phyloP scores from a whole-genome alignment of 2,329 filamentous ascomycete genomes.

The Fusarium pseudograminearum region DNA sequence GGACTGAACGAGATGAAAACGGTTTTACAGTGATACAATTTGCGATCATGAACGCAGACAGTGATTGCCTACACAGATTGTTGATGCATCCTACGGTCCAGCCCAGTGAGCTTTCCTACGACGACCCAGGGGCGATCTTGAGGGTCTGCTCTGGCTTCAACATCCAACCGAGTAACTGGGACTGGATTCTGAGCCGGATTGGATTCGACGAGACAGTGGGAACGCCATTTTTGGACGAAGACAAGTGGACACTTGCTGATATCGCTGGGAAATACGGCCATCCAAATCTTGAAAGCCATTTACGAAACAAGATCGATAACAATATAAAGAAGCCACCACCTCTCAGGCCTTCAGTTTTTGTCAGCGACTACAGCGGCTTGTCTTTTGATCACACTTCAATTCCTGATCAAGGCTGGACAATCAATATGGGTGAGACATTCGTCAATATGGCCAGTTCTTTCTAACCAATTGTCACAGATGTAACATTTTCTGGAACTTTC shows the following conservation, averaged over 20 bases:
- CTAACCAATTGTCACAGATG: background rate
- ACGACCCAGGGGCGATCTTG: background rate
- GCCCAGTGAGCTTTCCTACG: rapidly evolving
- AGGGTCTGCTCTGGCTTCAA: background rate
- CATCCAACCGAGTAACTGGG: background rate
- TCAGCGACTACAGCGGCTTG: too few relatives aligned
- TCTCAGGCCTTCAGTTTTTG: background rate
- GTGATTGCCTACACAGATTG: background rate
- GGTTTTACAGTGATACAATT: background rate
- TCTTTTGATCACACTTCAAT: too few relatives aligned
- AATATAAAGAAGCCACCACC: too few relatives aligned
- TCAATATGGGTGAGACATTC: background rate
- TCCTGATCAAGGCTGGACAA: too few relatives aligned
- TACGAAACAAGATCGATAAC: background rate
- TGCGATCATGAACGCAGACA: rapidly evolving
- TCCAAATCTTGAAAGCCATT: background rate
- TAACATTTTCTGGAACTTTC: too few relatives aligned
- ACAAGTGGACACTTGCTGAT: background rate
- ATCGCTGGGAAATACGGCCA: background rate
- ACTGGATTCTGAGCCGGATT: too few relatives aligned
- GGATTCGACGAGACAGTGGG: too few relatives aligned
- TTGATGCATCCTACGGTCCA: rapidly evolving
- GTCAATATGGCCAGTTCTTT: rapidly evolving
- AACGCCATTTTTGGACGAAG: rapidly evolving
- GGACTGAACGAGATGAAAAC: background rate